Evolutionary conservation across 2,329 filamentous ascomycete genomes (phyloP).

Genomic region (Verruconis gallopava): DNA sequence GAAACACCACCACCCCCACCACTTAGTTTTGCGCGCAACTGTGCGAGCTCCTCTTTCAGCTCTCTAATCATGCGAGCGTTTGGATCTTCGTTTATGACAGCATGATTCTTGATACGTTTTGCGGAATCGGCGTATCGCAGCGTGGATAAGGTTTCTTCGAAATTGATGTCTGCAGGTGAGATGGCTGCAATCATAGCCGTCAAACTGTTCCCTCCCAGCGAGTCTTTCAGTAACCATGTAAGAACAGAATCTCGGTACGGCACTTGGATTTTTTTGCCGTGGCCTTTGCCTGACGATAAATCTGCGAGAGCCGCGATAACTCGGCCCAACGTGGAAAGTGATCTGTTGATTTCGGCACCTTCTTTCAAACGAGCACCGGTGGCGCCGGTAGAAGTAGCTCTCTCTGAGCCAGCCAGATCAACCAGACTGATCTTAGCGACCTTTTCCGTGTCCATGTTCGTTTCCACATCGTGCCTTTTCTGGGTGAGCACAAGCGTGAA

Average conservation of each 20-base stretch:
- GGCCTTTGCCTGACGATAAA: constrained; percentile 66
- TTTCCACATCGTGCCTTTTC: constrained; percentile 80
- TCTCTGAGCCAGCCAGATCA: constrained; percentile 92
- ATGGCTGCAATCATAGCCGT: constrained; percentile 99
- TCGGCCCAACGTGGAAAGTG: constrained; percentile 86
- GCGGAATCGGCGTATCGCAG: constrained; percentile 93
- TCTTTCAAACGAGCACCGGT: constrained; percentile 92
- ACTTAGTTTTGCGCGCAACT: constrained; percentile 71
- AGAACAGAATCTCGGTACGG: constrained; percentile 94
- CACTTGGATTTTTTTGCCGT: constrained; percentile 71
- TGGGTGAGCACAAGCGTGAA: constrained; percentile 94
- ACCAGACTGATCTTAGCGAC: constrained; percentile 96
- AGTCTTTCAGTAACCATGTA: constrained; percentile 95
- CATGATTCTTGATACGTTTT: constrained; percentile 99
- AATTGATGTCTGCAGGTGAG: constrained; percentile 96
- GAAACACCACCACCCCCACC: constrained; percentile 28
- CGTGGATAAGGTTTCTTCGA: constrained; percentile 92
- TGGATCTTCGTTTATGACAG: constrained; percentile 96
- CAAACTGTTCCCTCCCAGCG: constrained; percentile 94
- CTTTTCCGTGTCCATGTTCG: constrained; percentile 95
- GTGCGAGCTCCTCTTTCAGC: constrained; percentile 82
- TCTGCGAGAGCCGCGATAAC: constrained; percentile 95
- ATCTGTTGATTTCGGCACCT: constrained; percentile 96
- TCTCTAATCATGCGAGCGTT: constrained; percentile 98
- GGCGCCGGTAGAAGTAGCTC: constrained; percentile 92